A percentile compares a stretch with the other conserved stretches of the same genome.
Evolutionary conservation across 1,284 basidiomycete species (phyloP).

Genomic region (Cryptococcus wingfieldii): DNA sequence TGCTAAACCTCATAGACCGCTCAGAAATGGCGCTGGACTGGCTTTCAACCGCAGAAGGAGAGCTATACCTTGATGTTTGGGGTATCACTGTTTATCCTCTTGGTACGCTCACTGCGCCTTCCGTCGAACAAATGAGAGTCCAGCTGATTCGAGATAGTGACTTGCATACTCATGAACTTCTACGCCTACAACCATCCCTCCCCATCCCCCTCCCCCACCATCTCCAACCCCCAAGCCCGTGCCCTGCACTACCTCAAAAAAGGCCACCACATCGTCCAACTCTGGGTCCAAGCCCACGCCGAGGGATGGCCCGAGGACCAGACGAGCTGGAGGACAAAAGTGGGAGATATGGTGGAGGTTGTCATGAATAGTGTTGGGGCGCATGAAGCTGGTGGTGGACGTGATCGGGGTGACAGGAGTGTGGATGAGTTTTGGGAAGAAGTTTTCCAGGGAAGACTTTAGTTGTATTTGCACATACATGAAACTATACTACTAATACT

Average conservation of each 20-base stretch:
- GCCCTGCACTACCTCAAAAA: neutral
- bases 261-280: neutral
- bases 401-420: too few relatives aligned
- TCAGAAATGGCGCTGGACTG: constrained; percentile 20
- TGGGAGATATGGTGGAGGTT: neutral
- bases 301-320: neutral
- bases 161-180: neutral
- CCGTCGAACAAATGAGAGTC: neutral
- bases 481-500: too few relatives aligned
- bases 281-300: neutral
- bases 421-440: too few relatives aligned
- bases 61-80: constrained; percentile 19
- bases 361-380: too few relatives aligned
- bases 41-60: constrained; percentile 28
- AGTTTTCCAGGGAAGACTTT: too few relatives aligned
- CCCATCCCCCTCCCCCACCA: too few relatives aligned
- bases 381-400: too few relatives aligned
- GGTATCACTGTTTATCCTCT: constrained; percentile 12
- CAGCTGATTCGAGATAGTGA: neutral
- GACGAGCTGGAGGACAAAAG: neutral
- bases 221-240: neutral
- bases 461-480: too few relatives aligned
- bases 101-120: constrained; percentile 2
- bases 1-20: constrained; percentile 4
- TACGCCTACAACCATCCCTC: neutral